These are phyloP conservation scores for Chytriomyces confervae DNA, from an alignment of 192 early-diverging fungal genomes.

Conservation along the genomic window DNA sequence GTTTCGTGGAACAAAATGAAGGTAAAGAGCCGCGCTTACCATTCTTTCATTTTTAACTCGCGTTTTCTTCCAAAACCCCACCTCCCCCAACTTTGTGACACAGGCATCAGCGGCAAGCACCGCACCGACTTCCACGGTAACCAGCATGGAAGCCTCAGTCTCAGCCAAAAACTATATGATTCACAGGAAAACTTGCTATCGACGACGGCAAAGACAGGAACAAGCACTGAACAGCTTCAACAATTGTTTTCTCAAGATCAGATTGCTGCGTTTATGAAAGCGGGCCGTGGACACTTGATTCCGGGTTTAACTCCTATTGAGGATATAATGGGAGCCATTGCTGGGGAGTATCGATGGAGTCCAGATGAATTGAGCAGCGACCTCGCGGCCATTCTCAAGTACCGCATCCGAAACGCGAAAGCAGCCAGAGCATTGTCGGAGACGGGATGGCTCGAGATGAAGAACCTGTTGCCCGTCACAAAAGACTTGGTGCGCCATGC, in stretches of 20 bases:
- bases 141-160: neutral
- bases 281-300: neutral
- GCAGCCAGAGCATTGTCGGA: neutral
- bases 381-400: slow-evolving; percentile 1
- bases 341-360: slow-evolving; percentile 6
- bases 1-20: too few species aligned
- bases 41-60: too few species aligned
- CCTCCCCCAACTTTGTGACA: too few species aligned
- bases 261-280: neutral
- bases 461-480: slow-evolving; percentile 12
- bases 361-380: slow-evolving; percentile 5
- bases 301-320: neutral
- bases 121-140: neutral
- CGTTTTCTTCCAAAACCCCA: too few species aligned
- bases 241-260: neutral
- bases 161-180: neutral
- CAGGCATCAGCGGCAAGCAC: too few species aligned
- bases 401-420: slow-evolving; percentile 17
- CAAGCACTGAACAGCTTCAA: neutral
- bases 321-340: slow-evolving; percentile 14
- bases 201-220: neutral
- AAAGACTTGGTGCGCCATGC: slow-evolving; percentile 22
- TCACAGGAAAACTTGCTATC: neutral
- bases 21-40: too few species aligned
- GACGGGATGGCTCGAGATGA: slow-evolving; percentile 21